Evolutionary conservation across 352 stramenopile genomes (phyloP).

Genomic region (Phytophthora citrophthora): DNA sequence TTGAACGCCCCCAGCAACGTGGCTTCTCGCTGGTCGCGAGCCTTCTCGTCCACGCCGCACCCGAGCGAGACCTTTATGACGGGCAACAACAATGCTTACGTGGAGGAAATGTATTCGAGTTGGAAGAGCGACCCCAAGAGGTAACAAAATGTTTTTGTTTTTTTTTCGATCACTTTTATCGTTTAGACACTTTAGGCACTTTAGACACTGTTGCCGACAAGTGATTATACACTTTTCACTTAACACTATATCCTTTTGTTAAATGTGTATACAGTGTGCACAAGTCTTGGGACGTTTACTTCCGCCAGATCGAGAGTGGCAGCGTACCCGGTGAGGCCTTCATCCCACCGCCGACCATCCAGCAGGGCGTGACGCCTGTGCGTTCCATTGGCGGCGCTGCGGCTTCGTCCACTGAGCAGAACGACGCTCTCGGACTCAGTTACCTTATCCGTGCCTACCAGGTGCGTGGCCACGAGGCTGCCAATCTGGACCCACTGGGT

Average conservation of each 20-base stretch:
- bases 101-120: conserved; percentile 97
- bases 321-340: conserved; percentile 83
- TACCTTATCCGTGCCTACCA: conserved; percentile 99
- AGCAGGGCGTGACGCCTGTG: conserved; percentile 74
- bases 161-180: conserved; percentile 3
- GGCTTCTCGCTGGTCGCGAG: conserved; percentile 40
- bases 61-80: conserved; percentile 94
- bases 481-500: conserved; percentile 97
- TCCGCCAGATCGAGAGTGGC: conserved; percentile 81
- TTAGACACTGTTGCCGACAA: no score
- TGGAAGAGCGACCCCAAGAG: conserved; percentile 92
- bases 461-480: conserved; percentile 95
- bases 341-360: conserved; percentile 82
- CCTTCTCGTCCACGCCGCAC: conserved; percentile 73
- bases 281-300: conserved; percentile 90
- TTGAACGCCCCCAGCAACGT: conserved; percentile 16
- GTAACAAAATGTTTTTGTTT: conserved; percentile 13
- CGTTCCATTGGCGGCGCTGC: conserved; percentile 45
- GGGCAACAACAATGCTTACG: conserved; percentile 95
- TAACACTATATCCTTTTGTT: conserved; percentile 7
- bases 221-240: conserved; percentile 1
- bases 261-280: conserved; percentile 59
- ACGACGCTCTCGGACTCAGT: conserved; percentile 91
- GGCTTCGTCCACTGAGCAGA: conserved; percentile 52
- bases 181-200: not conserved